Conservation (phyloP, 1,284 basidiomycete species). For the Sporisorium scitamineum region DNA sequence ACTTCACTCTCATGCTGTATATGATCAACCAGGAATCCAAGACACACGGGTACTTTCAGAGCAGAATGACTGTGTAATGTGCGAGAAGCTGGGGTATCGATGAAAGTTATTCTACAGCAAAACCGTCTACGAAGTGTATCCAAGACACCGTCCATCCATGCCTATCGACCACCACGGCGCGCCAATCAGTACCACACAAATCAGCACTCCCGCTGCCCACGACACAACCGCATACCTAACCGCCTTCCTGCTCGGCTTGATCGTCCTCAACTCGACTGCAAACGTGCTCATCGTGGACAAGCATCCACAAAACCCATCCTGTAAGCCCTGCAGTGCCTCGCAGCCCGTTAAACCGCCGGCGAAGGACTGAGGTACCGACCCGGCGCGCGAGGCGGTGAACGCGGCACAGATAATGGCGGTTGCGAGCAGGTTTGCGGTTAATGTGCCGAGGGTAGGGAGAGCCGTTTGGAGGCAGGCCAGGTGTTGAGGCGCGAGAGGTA, state of each 20-base stretch:
- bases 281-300: slow-evolving; percentile 95
- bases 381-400: slow-evolving; percentile 49
- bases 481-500: slow-evolving; percentile 79
- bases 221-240: slow-evolving; percentile 57
- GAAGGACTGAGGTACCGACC: slow-evolving; percentile 11
- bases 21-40: background rate
- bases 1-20: background rate
- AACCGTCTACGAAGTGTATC: slow-evolving; percentile 18
- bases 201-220: slow-evolving; percentile 52
- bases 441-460: slow-evolving; percentile 79
- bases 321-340: slow-evolving; percentile 71
- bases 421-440: slow-evolving; percentile 84
- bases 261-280: slow-evolving; percentile 79
- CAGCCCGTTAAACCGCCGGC: slow-evolving; percentile 44
- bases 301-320: slow-evolving; percentile 94
- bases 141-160: slow-evolving; percentile 56
- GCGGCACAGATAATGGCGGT: slow-evolving; percentile 46
- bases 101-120: background rate
- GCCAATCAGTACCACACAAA: slow-evolving; percentile 60
- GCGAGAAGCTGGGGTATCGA: slow-evolving; percentile 1
- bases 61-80: background rate
- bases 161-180: slow-evolving; percentile 62
- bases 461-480: slow-evolving; percentile 75
- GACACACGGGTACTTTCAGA: background rate
- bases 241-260: slow-evolving; percentile 70